These are phyloP conservation scores for Colletotrichum tropicale DNA, from an alignment of 2,329 filamentous ascomycete species.

Conservation along the genomic window DNA sequence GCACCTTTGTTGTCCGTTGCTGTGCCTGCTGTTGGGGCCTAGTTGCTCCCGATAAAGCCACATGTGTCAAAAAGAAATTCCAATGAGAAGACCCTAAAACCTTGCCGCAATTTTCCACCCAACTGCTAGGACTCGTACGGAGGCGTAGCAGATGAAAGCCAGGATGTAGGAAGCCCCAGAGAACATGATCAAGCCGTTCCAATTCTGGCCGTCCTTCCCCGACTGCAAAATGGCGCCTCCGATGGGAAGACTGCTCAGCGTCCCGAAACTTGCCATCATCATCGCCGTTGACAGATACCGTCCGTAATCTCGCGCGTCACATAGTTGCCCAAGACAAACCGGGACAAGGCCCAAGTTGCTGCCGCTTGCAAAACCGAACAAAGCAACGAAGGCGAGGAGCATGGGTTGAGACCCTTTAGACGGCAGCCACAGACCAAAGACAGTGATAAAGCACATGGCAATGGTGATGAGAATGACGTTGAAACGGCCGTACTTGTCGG, in stretches of 20 bases:
- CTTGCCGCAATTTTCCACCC: constrained; percentile 6
- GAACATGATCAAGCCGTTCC: constrained; percentile 14
- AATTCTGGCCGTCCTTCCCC: not conserved
- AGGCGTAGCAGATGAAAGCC: constrained; percentile 15
- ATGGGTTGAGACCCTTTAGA: constrained; percentile 56
- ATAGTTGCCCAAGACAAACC: constrained; percentile 82
- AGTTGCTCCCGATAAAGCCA: not conserved
- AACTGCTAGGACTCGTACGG: constrained; percentile 13
- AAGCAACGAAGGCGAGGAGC: constrained; percentile 69
- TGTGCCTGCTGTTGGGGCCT: constrained; percentile 16
- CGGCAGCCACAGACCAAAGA: constrained; percentile 76
- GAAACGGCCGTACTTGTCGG: constrained; percentile 79
- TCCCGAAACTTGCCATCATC: constrained; percentile 78
- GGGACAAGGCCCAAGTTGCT: constrained; percentile 79
- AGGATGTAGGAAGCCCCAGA: constrained; percentile 15
- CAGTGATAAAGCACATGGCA: constrained; percentile 53
- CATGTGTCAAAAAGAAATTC: not conserved
- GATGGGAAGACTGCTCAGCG: constrained; percentile 50
- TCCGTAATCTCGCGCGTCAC: constrained; percentile 76
- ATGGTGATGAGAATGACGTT: constrained; percentile 79
- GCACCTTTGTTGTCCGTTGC: constrained; percentile 32
- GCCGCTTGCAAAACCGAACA: constrained; percentile 82
- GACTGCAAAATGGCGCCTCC: constrained; percentile 37
- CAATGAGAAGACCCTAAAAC: not conserved
- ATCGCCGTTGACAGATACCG: constrained; percentile 79